Evolutionary conservation across 176 grass and related monocot species (phyloP), one percentile per base, ranked within the genome.

Genomic region (Rhynchospora tenuis): DNA sequence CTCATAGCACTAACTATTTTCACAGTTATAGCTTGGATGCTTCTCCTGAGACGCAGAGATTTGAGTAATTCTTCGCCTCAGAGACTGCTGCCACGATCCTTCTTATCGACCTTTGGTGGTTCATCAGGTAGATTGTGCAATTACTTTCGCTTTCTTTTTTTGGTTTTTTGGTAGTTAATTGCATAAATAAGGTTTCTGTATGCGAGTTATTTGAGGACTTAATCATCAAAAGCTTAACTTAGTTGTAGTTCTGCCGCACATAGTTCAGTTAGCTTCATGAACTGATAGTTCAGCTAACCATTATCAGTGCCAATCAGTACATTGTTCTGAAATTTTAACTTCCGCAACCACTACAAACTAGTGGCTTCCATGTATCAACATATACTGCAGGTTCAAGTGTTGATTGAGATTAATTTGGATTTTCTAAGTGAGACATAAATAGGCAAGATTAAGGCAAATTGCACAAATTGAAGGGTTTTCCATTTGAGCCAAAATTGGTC

Each of bases 1-100:
- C 70, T 92, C 73, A 80, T 93, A 85, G 88, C 86, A 26, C 87
- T 99, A 77, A 88, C 83, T 79, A 66, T 99, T 90, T 90, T 91
- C 76, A 88, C 73, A 71, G 79, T 89, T 9, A 83, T 84, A 64
- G 93, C 86, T 86, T 95, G 89, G 96, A 81, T 89, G 48, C 56
- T 99, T 81, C 78, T 88, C 59, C 73, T 91, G 43, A 93, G 74
- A 85, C 86, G 86, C 80, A 92, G 83, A 70, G 83, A 73, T 88
- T 86, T 59, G 1, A 59, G 17, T 84, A 84, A 89, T 81, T 75
- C 72, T 81, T 75, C 78, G 14, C 52, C 87, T 82, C 84, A 87
- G 73, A 84, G 84, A 85, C 86, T 87, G 88, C 66, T 82, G 60
- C 84, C 82, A 19, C 93, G 72, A 84, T 70, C 43, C 58, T 59